Evolutionary conservation across 2,329 filamentous ascomycete genomes (phyloP).

Genomic region (Teratosphaeria gauchensis): DNA sequence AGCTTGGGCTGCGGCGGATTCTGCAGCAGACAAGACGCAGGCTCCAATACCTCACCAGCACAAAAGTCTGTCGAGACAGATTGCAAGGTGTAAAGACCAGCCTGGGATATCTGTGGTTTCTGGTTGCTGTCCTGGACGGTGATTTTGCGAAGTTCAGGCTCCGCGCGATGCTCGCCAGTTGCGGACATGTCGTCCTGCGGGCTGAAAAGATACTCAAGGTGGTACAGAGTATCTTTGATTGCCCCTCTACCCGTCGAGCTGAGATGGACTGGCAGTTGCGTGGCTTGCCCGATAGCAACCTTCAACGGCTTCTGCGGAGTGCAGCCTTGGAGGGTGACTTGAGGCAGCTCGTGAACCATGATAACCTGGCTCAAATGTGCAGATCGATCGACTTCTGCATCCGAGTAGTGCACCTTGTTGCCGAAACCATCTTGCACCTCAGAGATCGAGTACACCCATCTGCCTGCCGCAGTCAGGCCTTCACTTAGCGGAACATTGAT

Average conservation of each 20-base stretch:
- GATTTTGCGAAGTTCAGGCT: constrained; percentile 49
- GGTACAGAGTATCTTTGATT: constrained; percentile 56
- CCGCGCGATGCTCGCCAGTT: constrained; percentile 58
- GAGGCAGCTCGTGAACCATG: constrained; percentile 76
- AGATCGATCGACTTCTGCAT: constrained; percentile 57
- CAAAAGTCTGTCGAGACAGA: constrained; percentile 74
- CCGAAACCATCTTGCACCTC: constrained; percentile 87
- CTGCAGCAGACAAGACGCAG: constrained; percentile 81
- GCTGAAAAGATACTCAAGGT: constrained; percentile 72
- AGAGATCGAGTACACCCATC: constrained; percentile 84
- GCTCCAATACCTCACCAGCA: constrained; percentile 80
- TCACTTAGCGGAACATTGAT: constrained; percentile 83
- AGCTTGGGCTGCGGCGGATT: constrained; percentile 85
- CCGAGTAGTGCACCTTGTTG: constrained; percentile 69
- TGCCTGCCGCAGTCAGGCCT: constrained; percentile 66
- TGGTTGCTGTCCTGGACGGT: constrained; percentile 47
- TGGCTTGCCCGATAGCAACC: constrained; percentile 63
- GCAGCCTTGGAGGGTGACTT: constrained; percentile 61
- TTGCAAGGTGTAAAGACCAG: constrained; percentile 79
- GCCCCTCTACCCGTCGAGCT: constrained; percentile 50
- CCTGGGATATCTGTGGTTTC: constrained; percentile 58
- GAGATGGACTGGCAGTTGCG: constrained; percentile 53
- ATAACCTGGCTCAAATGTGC: constrained; percentile 63
- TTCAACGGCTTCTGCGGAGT: constrained; percentile 72
- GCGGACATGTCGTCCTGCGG: constrained; percentile 59